Base-by-base conservation (phyloP, 2,329 filamentous ascomycete genomes). In the Neophaeococcomyces mojaviensis region DNA sequence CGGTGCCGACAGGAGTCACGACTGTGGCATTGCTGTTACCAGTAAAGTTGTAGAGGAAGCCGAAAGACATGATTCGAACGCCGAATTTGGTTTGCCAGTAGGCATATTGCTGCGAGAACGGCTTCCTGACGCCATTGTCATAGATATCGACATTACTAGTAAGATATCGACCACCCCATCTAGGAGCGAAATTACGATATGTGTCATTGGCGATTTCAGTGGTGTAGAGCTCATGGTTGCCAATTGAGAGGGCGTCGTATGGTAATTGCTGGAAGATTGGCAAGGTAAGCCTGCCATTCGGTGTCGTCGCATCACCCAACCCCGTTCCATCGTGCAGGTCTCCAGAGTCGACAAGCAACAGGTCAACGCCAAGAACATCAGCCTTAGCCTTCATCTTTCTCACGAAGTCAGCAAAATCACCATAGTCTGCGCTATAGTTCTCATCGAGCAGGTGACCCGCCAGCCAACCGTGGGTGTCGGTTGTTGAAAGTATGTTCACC, bases 301-400 rank as follows among this genome's bases (percentile, higher is more conserved):
- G 72, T 1, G 59, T 64, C 0, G 79, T 82, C 4, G 73, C 74
- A 58, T 84, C 80, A 35, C 74, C 78, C 38, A 83, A 62, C 1
- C 79, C 79, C 22, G 76, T 76, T 2, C 81, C 80, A 50, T 84
- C 79, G 56, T 84, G 79, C n/a, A 84, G 64, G 58, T 84, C 80
- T 16, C 67, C 70, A 35, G 77, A 81, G 55, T 83, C 79, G 39
- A 82, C 62, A 10, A 82, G 60, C 39, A 82, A 64, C 47, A 82
- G 56, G 53, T 83, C 79, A 4, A 81, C 78, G 8, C 73, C 72
- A 52, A 79, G 65, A 10, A 71, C 66, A 16, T 66, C 64, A 3
- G 79, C 79, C 54, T 74, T 77, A 46, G 73, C 63, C 60, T 76
- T 77, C 76, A 82, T 80, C 50, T 72, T 72, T 40, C 69, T 71